These are phyloP conservation scores for Neurospora sublineolata DNA, from an alignment of 495 filamentous ascomycete genomes.

Conservation along the genomic window DNA sequence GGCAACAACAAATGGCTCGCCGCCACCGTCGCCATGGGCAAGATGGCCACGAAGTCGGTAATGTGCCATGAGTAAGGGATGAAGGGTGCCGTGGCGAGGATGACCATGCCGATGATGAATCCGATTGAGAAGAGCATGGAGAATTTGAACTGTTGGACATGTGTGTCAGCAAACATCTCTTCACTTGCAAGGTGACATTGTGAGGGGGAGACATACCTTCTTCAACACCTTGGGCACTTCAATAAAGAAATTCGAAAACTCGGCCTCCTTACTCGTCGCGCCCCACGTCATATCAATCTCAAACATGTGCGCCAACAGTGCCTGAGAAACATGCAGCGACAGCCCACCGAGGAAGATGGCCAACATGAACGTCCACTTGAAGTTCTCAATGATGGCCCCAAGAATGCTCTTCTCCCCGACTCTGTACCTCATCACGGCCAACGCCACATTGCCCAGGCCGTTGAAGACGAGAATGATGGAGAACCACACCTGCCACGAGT, in stretches of 20 bases:
- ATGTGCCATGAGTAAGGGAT: constrained; percentile 59
- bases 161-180: not conserved
- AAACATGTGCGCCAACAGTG: constrained; percentile 58
- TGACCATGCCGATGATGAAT: constrained; percentile 53
- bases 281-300: constrained; percentile 65
- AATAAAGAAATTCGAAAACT: constrained; percentile 69
- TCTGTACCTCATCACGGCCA: constrained; percentile 59
- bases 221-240: constrained; percentile 67
- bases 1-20: constrained; percentile 59
- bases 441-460: constrained; percentile 51
- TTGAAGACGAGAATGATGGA: constrained; percentile 63
- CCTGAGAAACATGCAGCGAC: constrained; percentile 56
- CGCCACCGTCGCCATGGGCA: constrained; percentile 65
- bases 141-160: constrained; percentile 50
- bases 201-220: constrained; percentile 25
- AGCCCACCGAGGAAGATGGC: constrained; percentile 61
- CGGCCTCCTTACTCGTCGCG: constrained; percentile 58
- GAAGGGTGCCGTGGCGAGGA: constrained; percentile 52
- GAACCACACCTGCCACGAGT: constrained; percentile 68
- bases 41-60: constrained; percentile 66
- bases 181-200: not conserved
- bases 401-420: constrained; percentile 45
- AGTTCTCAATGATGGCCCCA: constrained; percentile 51
- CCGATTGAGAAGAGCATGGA: constrained; percentile 54
- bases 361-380: constrained; percentile 62